Conservation (phyloP, 306 rosid species). For the Herpetospermum pedunculosum region DNA sequence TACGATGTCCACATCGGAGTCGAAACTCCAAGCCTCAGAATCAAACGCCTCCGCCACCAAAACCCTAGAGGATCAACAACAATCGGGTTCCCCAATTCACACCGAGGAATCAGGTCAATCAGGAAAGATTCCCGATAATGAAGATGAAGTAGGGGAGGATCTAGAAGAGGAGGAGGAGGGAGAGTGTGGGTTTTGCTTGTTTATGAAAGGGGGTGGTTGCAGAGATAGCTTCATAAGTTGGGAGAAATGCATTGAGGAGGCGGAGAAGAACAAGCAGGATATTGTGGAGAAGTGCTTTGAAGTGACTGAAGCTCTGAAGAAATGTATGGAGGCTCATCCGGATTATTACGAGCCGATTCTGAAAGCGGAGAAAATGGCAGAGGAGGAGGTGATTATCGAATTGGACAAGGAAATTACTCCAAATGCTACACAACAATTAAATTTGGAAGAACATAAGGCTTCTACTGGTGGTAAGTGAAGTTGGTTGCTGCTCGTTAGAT, state of each 20-base stretch:
- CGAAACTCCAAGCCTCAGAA: not conserved
- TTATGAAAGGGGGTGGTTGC: slow-evolving; percentile 86
- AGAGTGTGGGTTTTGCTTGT: slow-evolving; percentile 83
- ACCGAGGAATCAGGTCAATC: slow-evolving; percentile 12
- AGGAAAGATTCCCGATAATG: not conserved
- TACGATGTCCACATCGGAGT: slow-evolving; percentile 7
- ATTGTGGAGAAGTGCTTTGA: slow-evolving; percentile 53
- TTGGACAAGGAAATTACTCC: slow-evolving; percentile 37
- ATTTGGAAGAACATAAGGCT: not conserved
- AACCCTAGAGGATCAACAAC: slow-evolving; percentile 7
- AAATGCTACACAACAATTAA: not conserved
- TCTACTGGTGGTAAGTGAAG: not conserved
- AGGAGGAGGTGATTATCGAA: slow-evolving; percentile 41
- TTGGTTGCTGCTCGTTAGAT: not conserved
- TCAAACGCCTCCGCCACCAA: slow-evolving; percentile 9
- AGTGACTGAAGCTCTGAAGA: slow-evolving; percentile 31
- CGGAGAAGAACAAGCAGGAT: slow-evolving; percentile 49
- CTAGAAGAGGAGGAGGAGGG: slow-evolving; percentile 37
- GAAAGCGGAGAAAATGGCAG: slow-evolving; percentile 60
- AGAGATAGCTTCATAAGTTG: slow-evolving; percentile 44
- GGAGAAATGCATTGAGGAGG: slow-evolving; percentile 65
- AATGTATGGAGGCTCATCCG: slow-evolving; percentile 60
- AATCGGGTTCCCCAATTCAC: slow-evolving; percentile 8
- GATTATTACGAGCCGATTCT: slow-evolving; percentile 67
- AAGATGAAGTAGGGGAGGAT: not conserved